Evolutionary conservation across 1,284 basidiomycete species (phyloP).

Genomic region (Pseudozyma sp.): DNA sequence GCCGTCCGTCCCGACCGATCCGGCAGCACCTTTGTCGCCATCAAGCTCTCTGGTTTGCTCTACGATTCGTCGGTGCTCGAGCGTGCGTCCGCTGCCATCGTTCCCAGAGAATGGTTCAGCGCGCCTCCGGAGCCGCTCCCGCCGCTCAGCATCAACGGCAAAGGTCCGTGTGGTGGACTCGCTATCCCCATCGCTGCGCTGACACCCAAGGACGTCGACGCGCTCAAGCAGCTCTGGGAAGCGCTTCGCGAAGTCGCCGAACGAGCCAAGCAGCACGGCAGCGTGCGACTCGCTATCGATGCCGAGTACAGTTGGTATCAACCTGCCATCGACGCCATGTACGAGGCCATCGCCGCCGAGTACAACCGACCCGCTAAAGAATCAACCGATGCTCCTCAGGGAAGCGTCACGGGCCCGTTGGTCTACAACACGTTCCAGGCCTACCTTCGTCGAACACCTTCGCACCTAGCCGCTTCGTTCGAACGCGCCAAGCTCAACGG

Average conservation of each 20-base stretch:
- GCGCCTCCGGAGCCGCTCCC: constrained; percentile 53
- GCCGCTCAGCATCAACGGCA: constrained; percentile 47
- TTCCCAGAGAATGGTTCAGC: constrained; percentile 59
- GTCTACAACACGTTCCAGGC: constrained; percentile 65
- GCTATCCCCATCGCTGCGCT: constrained; percentile 56
- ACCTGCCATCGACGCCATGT: constrained; percentile 64
- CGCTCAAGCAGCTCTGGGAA: constrained; percentile 57
- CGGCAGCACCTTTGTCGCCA: constrained; percentile 58
- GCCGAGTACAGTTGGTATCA: constrained; percentile 64
- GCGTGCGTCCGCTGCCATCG: constrained; percentile 57
- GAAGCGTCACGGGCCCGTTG: constrained; percentile 50
- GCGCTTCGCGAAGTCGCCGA: constrained; percentile 49
- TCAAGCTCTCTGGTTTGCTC: constrained; percentile 63
- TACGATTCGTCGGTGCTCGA: constrained; percentile 56
- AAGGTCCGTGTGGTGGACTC: constrained; percentile 53
- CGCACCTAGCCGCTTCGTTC: constrained; percentile 77
- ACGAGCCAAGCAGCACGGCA: constrained; percentile 51
- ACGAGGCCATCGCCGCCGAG: constrained; percentile 59
- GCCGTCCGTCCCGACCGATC: constrained; percentile 44
- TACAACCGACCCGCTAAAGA: constrained; percentile 43
- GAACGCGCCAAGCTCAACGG: constrained; percentile 77
- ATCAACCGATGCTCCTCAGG: constrained; percentile 15
- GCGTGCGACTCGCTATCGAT: constrained; percentile 57
- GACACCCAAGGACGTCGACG: constrained; percentile 44
- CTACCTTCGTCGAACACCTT: constrained; percentile 73